Base-by-base conservation (phyloP, 768 basidiomycete genomes). In the Cystoderma amianthinum region DNA sequence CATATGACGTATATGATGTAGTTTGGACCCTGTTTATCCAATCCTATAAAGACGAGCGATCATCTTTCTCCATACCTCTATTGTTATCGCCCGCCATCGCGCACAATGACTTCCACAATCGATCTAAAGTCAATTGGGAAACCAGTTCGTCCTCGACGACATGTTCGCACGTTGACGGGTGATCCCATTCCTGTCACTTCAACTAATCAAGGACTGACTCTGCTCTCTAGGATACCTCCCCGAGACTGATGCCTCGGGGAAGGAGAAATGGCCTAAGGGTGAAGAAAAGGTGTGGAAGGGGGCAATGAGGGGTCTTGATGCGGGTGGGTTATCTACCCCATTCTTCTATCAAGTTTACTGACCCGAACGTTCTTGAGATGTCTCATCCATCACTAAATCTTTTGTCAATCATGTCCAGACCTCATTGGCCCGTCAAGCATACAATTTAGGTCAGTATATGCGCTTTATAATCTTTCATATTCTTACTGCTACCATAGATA, bases 331-430 rank as follows among this genome's bases (percentile, higher is more conserved):
- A 10, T n/a, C 28, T 5, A 5, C 19, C 13, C 18, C n/a, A 10
- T 25, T 20, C 6, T 5, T 6, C 13, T 25, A 5, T 18, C 10
- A 10, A 11, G 22, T 15, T 7, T 38, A 11, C 11, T 23, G 13
- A 23, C 10, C 11, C 17, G 10, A 16, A 33, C 42, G 22, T 33
- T 42, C 18, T 24, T 9, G 51, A 87, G 87, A 75, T 42, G 71
- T 80, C 28, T 58, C 64, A 15, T 64, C 68, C 10, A 78, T 91
- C 58, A 82, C 84, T 6, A 80, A 74, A 55, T 84, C 83, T 19
- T 69, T 92, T 51, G 84, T 91, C 33, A 77, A 77, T 53, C 88
- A 91, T 54, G 85, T 89, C 17, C 87, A 91, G 55, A 88, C 93
- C 0, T 87, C 90, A 12, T 72, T 99, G 36, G 91, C 91, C 4